These are phyloP conservation scores for Volutella citrinella DNA, from an alignment of 2,329 filamentous ascomycete species.

Conservation along the genomic window DNA sequence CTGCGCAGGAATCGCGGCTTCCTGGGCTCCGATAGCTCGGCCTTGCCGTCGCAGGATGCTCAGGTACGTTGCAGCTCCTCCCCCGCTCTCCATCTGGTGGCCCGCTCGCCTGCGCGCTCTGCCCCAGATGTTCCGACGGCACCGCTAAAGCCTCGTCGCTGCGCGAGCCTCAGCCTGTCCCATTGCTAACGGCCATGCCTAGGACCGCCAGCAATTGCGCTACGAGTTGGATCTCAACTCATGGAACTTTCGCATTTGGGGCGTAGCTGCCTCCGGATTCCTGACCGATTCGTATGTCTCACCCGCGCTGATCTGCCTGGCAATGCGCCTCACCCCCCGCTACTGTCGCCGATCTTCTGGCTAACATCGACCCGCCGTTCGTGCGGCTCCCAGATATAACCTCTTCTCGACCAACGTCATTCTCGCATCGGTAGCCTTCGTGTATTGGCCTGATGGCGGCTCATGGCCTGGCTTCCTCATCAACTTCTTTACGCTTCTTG, in stretches of 20 bases:
- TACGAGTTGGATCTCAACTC: constrained; percentile 54
- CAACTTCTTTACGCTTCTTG: constrained; percentile 51
- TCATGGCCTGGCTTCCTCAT: constrained; percentile 46
- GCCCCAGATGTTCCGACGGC: constrained; percentile 8
- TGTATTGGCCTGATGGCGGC: constrained; percentile 47
- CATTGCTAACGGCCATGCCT: constrained; percentile 2
- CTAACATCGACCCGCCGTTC: no score
- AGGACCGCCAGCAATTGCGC: constrained; percentile 51
- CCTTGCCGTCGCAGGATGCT: constrained; percentile 45
- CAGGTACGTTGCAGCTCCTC: constrained; percentile 36
- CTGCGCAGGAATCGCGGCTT: constrained; percentile 46
- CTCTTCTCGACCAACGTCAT: constrained; percentile 55
- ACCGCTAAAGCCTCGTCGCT: no score
- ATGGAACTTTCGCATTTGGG: constrained; percentile 54
- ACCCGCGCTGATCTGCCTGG: background rate
- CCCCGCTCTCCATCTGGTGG: constrained; percentile 1
- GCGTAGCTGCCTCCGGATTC: constrained; percentile 52
- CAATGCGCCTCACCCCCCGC: background rate
- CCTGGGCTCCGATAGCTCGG: constrained; percentile 48
- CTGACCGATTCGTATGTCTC: constrained; percentile 49
- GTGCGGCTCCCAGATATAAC: constrained; percentile 45
- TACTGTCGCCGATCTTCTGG: background rate
- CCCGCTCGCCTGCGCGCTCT: constrained; percentile 6
- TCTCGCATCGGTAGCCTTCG: constrained; percentile 49
- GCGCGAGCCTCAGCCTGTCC: no score